Evolutionary conservation across 768 basidiomycete genomes (phyloP).

Genomic region (Mycena haematopus): DNA sequence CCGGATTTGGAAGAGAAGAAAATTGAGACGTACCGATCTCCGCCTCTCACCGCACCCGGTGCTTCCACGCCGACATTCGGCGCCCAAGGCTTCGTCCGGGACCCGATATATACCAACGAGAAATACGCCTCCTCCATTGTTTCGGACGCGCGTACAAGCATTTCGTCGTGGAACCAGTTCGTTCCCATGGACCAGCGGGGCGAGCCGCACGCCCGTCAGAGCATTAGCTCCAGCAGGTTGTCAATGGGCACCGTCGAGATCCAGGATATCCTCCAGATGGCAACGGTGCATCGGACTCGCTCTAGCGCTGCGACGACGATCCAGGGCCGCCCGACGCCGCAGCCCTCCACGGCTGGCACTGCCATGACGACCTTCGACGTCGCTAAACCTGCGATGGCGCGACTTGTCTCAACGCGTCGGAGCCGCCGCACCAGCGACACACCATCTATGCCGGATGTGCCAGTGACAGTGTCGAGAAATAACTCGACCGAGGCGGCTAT

Average conservation of each 20-base stretch:
- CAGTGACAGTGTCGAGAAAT: constrained; percentile 16
- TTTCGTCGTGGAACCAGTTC: constrained; percentile 43
- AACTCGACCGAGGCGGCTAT: constrained; percentile 19
- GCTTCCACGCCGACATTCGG: constrained; percentile 16
- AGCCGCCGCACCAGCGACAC: constrained; percentile 8
- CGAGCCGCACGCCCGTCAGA: not conserved
- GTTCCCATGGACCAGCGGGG: constrained; percentile 18
- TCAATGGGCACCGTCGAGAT: constrained; percentile 53
- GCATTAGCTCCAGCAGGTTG: constrained; percentile 31
- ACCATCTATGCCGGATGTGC: constrained; percentile 24
- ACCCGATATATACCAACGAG: constrained; percentile 44
- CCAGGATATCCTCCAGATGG: constrained; percentile 61
- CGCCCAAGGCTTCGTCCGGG: constrained; percentile 33
- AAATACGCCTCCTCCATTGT: constrained; percentile 39
- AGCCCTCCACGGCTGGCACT: constrained; percentile 23
- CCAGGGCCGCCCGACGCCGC: constrained; percentile 23
- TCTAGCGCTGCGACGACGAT: constrained; percentile 18
- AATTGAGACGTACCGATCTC: constrained; percentile 4
- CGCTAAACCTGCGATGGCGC: constrained; percentile 23
- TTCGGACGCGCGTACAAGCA: constrained; percentile 34
- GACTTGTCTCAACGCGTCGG: constrained; percentile 14
- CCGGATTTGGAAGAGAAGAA: constrained; percentile 19
- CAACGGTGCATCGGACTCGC: constrained; percentile 43
- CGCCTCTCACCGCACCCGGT: constrained; percentile 11
- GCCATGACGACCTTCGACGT: constrained; percentile 21